phyloP scores from a whole-genome alignment of 352 stramenopile species.

The Globisporangium nunn region DNA sequence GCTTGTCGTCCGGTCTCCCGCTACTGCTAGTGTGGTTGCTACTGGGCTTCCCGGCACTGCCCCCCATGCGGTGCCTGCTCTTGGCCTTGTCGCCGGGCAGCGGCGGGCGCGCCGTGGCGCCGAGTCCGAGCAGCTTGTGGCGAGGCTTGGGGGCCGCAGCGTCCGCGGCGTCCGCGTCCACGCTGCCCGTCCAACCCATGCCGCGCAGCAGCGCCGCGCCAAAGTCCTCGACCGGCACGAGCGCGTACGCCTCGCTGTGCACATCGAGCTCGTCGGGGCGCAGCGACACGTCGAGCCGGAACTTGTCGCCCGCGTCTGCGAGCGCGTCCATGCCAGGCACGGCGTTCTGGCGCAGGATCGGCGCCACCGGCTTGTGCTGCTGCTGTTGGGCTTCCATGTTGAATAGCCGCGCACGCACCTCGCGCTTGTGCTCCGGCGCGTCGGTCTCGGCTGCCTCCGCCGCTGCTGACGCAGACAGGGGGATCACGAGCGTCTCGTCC shows the following conservation, averaged over 20 bases:
- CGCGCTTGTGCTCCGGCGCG: too few relatives aligned
- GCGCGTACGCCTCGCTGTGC: constrained; percentile 78
- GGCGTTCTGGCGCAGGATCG: constrained; percentile 69
- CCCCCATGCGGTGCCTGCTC: constrained; percentile 19
- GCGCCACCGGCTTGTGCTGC: constrained; percentile 15
- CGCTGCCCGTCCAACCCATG: constrained; percentile 94
- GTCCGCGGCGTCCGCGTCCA: constrained; percentile 40
- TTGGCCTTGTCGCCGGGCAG: constrained; percentile 30
- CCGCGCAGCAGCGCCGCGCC: constrained; percentile 92
- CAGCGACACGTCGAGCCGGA: constrained; percentile 72
- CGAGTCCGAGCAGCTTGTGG: constrained; percentile 90
- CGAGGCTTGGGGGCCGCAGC: constrained; percentile 53
- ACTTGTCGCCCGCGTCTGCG: constrained; percentile 75
- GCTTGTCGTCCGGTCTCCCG: not conserved
- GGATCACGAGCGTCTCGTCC: constrained; percentile 44
- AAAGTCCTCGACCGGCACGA: constrained; percentile 92
- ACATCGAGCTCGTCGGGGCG: constrained; percentile 80
- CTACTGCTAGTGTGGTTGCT: not conserved
- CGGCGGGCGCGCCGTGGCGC: constrained; percentile 74
- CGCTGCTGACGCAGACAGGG: constrained; percentile 16
- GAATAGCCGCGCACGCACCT: constrained; percentile 35
- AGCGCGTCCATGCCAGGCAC: constrained; percentile 62
- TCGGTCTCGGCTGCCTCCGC: not conserved
- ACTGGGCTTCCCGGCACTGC: constrained; percentile 1
- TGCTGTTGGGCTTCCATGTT: constrained; percentile 21